Evolutionary conservation across 2,329 filamentous ascomycete genomes (phyloP).

Genomic region (Neurospora sp.): DNA sequence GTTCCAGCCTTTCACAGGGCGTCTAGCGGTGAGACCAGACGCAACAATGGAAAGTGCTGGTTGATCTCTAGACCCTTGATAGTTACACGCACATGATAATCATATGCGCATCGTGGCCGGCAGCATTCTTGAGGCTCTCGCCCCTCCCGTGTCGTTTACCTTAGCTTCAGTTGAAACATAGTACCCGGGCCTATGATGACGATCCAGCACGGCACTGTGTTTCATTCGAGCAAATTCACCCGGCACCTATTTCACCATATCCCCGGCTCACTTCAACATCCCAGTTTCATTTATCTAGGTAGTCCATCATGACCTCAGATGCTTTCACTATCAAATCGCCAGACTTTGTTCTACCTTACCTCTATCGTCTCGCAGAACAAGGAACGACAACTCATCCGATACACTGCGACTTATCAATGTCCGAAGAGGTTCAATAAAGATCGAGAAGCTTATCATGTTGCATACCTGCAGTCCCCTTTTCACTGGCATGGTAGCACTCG

Average conservation of each 20-base stretch:
- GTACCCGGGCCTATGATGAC: not conserved
- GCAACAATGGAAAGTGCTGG: not conserved
- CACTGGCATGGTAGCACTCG: not conserved
- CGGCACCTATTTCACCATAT: not conserved
- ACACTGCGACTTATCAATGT: not conserved
- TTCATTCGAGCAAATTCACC: not conserved
- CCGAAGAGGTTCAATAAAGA: not conserved
- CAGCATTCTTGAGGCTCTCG: not conserved
- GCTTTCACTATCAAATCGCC: not conserved
- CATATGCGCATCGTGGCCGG: not conserved
- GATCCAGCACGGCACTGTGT: not conserved
- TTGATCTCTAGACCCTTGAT: not conserved
- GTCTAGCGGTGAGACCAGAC: not conserved
- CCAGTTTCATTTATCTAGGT: not conserved
- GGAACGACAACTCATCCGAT: not conserved
- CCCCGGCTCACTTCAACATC: not conserved
- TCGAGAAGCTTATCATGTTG: not conserved
- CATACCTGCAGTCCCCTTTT: not conserved
- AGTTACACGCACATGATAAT: not conserved
- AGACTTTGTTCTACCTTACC: not conserved
- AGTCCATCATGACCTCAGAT: not conserved
- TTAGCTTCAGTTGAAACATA: not conserved
- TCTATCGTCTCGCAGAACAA: not conserved
- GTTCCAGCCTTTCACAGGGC: not conserved
- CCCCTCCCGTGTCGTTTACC: not conserved